Evolutionary conservation across 106 monocot genomes (phyloP).

Genomic region (Dendrobium nobile): DNA sequence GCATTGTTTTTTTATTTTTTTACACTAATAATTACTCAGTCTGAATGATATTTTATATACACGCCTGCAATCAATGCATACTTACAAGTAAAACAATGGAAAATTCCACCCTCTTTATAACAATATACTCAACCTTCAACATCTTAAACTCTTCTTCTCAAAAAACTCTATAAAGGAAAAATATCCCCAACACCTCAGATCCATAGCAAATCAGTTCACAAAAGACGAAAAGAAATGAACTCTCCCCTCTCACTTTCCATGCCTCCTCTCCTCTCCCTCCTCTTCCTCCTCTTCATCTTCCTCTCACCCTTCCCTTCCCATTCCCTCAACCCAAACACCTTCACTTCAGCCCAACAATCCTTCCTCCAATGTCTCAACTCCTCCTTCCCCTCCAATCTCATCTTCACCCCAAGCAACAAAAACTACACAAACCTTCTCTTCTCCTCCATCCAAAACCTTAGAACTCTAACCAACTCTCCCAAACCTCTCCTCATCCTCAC

Average conservation of each 20-base stretch:
- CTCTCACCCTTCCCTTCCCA: background rate
- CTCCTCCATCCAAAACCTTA: slow-evolving; percentile 20
- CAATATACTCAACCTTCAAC: too few species aligned
- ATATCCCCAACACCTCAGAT: too few species aligned
- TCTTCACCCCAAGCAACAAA: slow-evolving; percentile 2
- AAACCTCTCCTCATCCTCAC: slow-evolving; percentile 24
- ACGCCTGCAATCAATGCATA: too few species aligned
- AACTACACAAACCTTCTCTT: slow-evolving; percentile 11
- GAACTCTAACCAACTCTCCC: slow-evolving; percentile 5
- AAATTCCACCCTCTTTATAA: too few species aligned
- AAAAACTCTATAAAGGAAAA: too few species aligned
- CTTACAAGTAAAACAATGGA: too few species aligned
- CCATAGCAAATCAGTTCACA: too few species aligned
- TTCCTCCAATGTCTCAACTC: background rate
- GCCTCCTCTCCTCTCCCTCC: background rate
- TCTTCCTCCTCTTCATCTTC: background rate
- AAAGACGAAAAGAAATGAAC: too few species aligned
- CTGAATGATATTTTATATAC: too few species aligned
- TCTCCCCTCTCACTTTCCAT: background rate
- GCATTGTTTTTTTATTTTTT: too few species aligned
- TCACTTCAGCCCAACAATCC: background rate
- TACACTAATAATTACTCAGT: too few species aligned
- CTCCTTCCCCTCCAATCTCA: background rate
- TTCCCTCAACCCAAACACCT: background rate
- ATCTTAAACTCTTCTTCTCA: too few species aligned